Evolutionary conservation across 768 basidiomycete genomes (phyloP), one percentile per base, ranked within the genome.

Genomic region (Baorangia bicolor): DNA sequence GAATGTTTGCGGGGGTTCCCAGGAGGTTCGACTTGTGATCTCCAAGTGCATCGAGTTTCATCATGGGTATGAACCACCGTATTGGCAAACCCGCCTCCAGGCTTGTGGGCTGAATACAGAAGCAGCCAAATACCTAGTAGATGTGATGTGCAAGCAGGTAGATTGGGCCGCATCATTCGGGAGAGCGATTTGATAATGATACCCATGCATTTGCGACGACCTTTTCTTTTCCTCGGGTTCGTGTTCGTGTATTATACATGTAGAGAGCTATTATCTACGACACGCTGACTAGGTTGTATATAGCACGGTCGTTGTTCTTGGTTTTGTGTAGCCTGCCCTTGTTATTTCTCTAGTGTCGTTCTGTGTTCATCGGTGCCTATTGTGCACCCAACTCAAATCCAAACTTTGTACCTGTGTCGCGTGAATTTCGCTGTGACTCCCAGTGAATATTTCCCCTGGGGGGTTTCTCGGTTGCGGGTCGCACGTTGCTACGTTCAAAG

Each of bases 91-190:
- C 6, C 60, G 61, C 12, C 64, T 71, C 27, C 59, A 56, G 50
- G 61, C 61, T 14, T 67, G 60, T 28, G 61, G 62, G 21, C 30
- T 71, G 46, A 58, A 56, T 23, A 27, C 44, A 3, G 60, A 60
- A 12, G 58, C 59, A 3, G 57, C 57, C 7, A 56, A 43, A 18
- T 53, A 54, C 23, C 44, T 71, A 47, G 53, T 73, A 27, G 57
- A 62, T 21, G 69, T 64, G 51, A 73, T 71, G 69, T 64, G 55
- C 35, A 56, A 52, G 16, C 58, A 71, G 14, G 59, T 63, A 4
- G 61, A 73, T 9, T 65, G 62, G 64, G 16, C 46, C 0, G 12
- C 53, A 12, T 39, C 59, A 0, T 43, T 46, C 5, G 42, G 46
- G 14, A 60, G 34, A 31, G 25, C 25, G 12, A 14, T 18, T 34